Percentiles rank a stretch among this genome's conserved stretches.
phyloP scores from a whole-genome alignment of 805 yeast species.

The Starmerella khaoyaiensis region DNA sequence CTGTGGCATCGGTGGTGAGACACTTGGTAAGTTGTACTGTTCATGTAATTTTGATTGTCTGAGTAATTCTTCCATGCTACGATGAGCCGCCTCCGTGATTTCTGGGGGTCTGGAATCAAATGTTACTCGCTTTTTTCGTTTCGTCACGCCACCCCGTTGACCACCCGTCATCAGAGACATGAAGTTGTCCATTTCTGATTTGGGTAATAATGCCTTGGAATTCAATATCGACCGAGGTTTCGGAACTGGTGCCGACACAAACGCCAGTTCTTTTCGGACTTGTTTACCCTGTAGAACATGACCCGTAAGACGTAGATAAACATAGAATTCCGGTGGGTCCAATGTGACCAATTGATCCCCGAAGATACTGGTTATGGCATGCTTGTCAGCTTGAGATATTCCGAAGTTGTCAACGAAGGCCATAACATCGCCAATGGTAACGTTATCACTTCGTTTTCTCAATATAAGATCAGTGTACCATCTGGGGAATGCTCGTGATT shows the following conservation, averaged over 20 bases:
- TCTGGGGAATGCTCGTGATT: constrained; percentile 70
- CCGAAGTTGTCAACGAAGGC: constrained; percentile 66
- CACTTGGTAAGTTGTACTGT: constrained; percentile 11
- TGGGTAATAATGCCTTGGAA: constrained; percentile 24
- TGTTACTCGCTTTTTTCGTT: constrained; percentile 27
- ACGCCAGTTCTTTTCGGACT: constrained; percentile 33
- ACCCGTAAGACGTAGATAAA: constrained; percentile 64
- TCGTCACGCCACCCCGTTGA: constrained; percentile 8
- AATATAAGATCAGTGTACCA: constrained; percentile 84
- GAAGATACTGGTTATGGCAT: constrained; percentile 26
- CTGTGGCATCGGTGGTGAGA: constrained; percentile 12
- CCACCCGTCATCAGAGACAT: constrained; percentile 71
- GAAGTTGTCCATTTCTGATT: constrained; percentile 65
- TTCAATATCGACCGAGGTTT: constrained; percentile 67
- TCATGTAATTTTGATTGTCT: constrained; percentile 22
- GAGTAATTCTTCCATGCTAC: constrained; percentile 29
- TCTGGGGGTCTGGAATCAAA: constrained; percentile 29
- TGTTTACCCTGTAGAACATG: constrained; percentile 45
- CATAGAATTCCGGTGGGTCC: constrained; percentile 85
- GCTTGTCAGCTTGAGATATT: constrained; percentile 39
- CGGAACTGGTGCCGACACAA: constrained; percentile 51
- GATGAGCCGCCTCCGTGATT: constrained; percentile 31
- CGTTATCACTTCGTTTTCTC: constrained; percentile 48
- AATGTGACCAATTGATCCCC: constrained; percentile 36
- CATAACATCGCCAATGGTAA: constrained; percentile 66